Percentiles rank a stretch among this genome's conserved stretches.
phyloP scores from a whole-genome alignment of 345 rosid genomes.

The Dipteronia sinensis region DNA sequence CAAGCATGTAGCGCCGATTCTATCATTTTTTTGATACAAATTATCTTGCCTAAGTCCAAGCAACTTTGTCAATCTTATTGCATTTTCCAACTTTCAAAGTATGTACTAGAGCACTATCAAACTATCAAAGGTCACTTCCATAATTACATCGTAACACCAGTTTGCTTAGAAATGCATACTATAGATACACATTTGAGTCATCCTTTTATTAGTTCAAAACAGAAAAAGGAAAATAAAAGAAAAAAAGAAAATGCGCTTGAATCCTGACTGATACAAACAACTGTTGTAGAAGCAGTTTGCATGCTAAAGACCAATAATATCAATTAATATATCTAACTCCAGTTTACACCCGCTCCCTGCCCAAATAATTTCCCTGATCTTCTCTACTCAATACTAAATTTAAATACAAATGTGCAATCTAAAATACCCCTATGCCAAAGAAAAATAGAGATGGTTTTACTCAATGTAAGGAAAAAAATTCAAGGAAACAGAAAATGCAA shows the following conservation, averaged over 20 bases:
- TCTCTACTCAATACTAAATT: neutral
- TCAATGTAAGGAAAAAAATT: neutral
- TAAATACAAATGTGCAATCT: neutral
- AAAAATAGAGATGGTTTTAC: neutral
- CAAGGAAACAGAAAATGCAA: constrained; percentile 25
- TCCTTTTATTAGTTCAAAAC: too few species aligned
- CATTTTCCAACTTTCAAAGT: neutral
- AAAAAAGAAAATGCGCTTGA: neutral
- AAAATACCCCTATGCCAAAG: neutral
- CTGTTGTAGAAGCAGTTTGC: neutral
- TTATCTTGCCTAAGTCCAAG: neutral
- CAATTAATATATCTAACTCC: neutral
- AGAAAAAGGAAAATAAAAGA: too few species aligned
- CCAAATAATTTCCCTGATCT: neutral
- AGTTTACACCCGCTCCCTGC: neutral
- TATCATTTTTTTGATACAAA: neutral
- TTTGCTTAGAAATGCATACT: neutral
- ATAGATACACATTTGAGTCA: too few species aligned
- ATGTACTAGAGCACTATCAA: neutral
- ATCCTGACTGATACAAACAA: neutral
- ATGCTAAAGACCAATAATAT: neutral
- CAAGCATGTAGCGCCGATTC: neutral
- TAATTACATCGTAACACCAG: neutral
- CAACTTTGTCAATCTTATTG: neutral
- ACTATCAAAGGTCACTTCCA: neutral